Evolutionary conservation across 768 basidiomycete species (phyloP).

Genomic region (Coprinopsis marcescibilis): DNA sequence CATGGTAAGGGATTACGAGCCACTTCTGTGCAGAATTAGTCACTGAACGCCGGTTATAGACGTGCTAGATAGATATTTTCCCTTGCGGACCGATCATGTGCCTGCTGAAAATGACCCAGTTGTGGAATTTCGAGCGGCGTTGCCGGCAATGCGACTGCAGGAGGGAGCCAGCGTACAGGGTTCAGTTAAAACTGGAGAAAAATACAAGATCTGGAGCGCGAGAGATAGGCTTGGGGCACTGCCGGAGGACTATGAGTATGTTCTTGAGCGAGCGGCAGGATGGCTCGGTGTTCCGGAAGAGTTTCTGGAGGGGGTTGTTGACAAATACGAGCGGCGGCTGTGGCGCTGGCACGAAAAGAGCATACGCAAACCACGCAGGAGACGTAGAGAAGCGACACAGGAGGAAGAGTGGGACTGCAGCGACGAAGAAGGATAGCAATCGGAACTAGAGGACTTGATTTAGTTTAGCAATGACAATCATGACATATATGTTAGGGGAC

Average conservation of each 20-base stretch:
- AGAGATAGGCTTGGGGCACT: conserved; percentile 61
- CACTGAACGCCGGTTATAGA: conserved; percentile 6
- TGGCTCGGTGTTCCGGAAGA: conserved; percentile 53
- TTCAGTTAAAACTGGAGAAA: conserved; percentile 47
- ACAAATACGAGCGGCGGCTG: conserved; percentile 61
- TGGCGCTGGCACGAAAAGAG: conserved; percentile 39
- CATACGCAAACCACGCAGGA: conserved; percentile 13
- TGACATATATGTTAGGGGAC: too few species aligned
- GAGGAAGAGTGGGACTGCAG: conserved; percentile 7
- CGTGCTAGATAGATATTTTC: conserved; percentile 6
- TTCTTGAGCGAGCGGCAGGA: conserved; percentile 46
- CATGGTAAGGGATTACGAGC: conserved; percentile 12
- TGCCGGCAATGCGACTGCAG: conserved; percentile 12
- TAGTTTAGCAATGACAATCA: neutral
- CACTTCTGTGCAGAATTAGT: conserved; percentile 7
- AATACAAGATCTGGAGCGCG: conserved; percentile 59
- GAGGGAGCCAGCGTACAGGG: conserved; percentile 9
- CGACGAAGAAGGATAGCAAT: too few species aligned
- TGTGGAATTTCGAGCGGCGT: conserved; percentile 5
- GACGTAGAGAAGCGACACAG: conserved; percentile 8
- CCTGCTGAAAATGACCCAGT: conserved; percentile 10
- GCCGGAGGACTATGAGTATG: conserved; percentile 40
- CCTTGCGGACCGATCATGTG: neutral
- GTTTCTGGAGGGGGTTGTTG: conserved; percentile 51
- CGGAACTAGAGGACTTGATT: too few species aligned